Evolutionary conservation across 352 stramenopile genomes (phyloP).

Genomic region (Globisporangium cystogenes): DNA sequence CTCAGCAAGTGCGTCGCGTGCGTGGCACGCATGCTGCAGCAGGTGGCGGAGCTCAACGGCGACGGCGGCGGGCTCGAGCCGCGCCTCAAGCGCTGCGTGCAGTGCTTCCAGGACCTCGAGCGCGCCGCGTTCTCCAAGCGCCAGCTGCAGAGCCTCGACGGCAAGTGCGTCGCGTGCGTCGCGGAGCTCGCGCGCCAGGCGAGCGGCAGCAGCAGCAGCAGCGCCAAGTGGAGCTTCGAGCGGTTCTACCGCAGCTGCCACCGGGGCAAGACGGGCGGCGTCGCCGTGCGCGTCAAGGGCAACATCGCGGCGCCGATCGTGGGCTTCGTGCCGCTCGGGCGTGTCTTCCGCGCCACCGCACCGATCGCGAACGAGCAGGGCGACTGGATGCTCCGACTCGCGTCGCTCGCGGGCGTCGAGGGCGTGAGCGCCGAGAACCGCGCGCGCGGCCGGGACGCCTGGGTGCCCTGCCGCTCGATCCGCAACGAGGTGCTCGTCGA

Average conservation of each 20-base stretch:
- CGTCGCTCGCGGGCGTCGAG: constrained; percentile 33
- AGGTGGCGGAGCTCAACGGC: constrained; percentile 12
- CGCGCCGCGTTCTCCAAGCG: constrained; percentile 68
- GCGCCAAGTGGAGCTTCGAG: constrained; percentile 59
- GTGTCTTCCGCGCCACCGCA: constrained; percentile 51
- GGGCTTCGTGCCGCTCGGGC: constrained; percentile 52
- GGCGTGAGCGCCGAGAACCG: constrained; percentile 15
- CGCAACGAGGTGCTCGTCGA: constrained; percentile 74
- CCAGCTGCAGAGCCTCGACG: constrained; percentile 49
- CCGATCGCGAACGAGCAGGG: constrained; percentile 70
- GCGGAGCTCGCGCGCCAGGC: constrained; percentile 43
- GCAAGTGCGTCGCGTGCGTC: constrained; percentile 61
- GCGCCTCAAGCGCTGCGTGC: constrained; percentile 57
- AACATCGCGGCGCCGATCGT: constrained; percentile 67
- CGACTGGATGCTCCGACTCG: constrained; percentile 67
- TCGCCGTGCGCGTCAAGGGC: constrained; percentile 54
- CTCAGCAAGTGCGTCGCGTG: constrained; percentile 59
- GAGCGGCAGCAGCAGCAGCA: constrained; percentile 20
- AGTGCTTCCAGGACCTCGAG: constrained; percentile 68
- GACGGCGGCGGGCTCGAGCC: constrained; percentile 9
- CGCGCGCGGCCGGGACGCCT: constrained; percentile 28
- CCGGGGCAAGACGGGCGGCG: constrained; percentile 57
- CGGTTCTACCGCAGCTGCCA: constrained; percentile 64
- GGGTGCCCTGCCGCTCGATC: constrained; percentile 69
- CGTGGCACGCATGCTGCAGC: constrained; percentile 24